Base-by-base conservation (phyloP, 78 protist species). In the Protostelium mycophagum region DNA sequence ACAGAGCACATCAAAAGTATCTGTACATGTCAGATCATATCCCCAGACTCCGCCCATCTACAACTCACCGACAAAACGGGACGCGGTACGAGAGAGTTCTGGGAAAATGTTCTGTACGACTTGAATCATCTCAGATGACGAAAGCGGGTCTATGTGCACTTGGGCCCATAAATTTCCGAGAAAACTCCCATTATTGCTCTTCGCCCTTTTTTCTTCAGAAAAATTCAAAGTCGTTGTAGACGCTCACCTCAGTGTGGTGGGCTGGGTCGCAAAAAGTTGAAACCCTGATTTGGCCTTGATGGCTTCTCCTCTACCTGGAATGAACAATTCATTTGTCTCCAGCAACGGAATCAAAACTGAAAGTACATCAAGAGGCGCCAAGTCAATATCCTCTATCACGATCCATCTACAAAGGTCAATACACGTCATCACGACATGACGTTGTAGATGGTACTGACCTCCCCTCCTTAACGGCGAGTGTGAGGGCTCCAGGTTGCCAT, bases 401-500 rank as follows among this genome's bases (percentile, higher is more conserved):
- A 99, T 88, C 99, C 99, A 99, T 25, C 92, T 63, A 34, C 98
- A 90, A 1, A 36, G 51, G 28, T 0, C 0, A 31, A 93, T 90
- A 31, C 0, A 83, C 1, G 96, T 83, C 35, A 96, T 89, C 37
- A 25, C 16, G 36, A 87, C 86, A 10, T 87, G 36, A 23, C 36
- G 51, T n/a, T n/a, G n/a, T n/a, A n/a, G n/a, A n/a, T n/a, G n/a
- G n/a, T n/a, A n/a, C 73, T 51, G 31, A 51, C 73, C 73, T 51
- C 16, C 96, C 96, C n/a, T 93, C 89, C 23, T 1, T 16, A 35
- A 95, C 95, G 37, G 96, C 97, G 34, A 85, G 91, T 28, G 98
- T 89, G 28, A 98, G 92, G n/a, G 97, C 95, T 38, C 99, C 99
- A 0, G 96, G 90, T 89, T 95, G 98, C 99, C 99, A 98, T 0